These are phyloP conservation scores for Diplodia mutila DNA, from an alignment of 2,329 filamentous ascomycete species.

Conservation along the genomic window DNA sequence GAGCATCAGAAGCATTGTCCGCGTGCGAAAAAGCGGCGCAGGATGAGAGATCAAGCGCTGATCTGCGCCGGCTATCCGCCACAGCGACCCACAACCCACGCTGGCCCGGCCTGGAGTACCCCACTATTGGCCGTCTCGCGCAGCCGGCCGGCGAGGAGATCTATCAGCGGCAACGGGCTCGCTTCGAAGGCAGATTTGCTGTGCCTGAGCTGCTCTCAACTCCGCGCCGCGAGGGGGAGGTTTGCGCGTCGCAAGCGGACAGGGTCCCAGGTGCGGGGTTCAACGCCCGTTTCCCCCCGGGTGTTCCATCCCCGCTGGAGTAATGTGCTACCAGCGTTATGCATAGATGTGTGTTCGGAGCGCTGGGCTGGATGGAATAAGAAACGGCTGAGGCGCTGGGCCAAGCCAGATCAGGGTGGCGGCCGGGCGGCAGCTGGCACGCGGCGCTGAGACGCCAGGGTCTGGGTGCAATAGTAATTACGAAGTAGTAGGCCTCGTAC, in stretches of 20 bases:
- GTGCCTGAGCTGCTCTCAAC: not conserved
- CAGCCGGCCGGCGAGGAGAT: constrained; percentile 3
- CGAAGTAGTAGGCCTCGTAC: not conserved
- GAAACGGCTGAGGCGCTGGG: constrained; percentile 17
- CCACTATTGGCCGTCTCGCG: not conserved
- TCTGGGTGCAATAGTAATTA: not conserved
- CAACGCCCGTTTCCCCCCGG: not conserved
- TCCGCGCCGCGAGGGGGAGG: not conserved
- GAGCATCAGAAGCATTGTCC: not conserved
- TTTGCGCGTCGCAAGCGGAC: constrained; percentile 5
- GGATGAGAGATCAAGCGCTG: constrained; percentile 20
- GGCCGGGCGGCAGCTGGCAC: constrained; percentile 1
- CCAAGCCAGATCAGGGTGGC: constrained; percentile 10
- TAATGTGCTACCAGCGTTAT: constrained; percentile 11
- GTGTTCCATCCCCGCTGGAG: not conserved
- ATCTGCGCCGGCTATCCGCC: constrained; percentile 19
- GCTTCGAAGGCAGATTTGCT: not conserved
- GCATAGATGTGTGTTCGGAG: not conserved
- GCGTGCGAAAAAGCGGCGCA: constrained; percentile 10
- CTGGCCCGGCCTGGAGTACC: constrained; percentile 19
- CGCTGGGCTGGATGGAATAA: constrained; percentile 17
- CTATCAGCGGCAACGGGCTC: not conserved
- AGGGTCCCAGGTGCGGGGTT: constrained; percentile 1
- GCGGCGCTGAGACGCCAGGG: constrained; percentile 12
- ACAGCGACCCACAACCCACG: constrained; percentile 14